Evolutionary conservation across 495 filamentous ascomycete genomes (phyloP).

Genomic region (Aspergillus ostianus): DNA sequence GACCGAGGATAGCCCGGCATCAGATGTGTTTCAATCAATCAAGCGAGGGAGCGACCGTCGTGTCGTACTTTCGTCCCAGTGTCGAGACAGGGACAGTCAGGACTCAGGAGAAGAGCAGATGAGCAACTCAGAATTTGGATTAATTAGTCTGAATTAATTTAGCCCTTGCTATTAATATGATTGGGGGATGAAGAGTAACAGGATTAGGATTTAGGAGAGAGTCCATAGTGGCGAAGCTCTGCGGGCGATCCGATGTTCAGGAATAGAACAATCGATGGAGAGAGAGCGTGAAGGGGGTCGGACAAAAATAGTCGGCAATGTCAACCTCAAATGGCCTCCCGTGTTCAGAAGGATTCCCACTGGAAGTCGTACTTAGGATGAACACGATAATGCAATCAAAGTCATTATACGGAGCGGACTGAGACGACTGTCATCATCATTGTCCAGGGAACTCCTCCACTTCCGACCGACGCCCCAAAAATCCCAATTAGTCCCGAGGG

Average conservation of each 20-base stretch:
- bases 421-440: not conserved
- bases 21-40: not conserved
- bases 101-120: not conserved
- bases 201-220: not conserved
- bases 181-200: not conserved
- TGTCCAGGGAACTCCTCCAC: not conserved
- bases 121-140: not conserved
- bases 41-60: not conserved
- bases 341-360: too few relatives aligned
- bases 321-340: not conserved
- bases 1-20: constrained; percentile 4
- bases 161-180: not conserved
- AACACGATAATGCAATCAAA: too few relatives aligned
- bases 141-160: not conserved
- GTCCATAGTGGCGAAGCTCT: not conserved
- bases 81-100: not conserved
- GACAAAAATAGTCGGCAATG: not conserved
- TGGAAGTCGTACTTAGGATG: too few relatives aligned
- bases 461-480: not conserved
- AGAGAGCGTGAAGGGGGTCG: not conserved
- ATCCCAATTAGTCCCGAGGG: not conserved
- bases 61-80: not conserved
- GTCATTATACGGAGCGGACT: too few relatives aligned
- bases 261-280: not conserved
- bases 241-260: not conserved